Evolutionary conservation across 257 asterid species (phyloP).

Genomic region (Jacaranda copaia): DNA sequence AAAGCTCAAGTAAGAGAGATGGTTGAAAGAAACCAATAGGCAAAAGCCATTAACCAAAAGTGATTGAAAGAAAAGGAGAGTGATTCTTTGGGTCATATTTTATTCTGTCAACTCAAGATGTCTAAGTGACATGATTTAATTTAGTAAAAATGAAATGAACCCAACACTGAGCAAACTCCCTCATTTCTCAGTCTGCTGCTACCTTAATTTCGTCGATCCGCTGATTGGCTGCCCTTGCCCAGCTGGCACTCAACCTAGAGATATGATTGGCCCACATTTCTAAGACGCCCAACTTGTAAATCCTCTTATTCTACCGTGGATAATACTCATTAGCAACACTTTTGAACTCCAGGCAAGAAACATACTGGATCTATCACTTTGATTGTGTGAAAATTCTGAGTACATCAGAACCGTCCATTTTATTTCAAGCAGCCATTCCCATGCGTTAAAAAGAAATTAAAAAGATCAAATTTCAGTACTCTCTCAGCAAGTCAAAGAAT

Average conservation of each 20-base stretch:
- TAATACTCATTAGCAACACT: conserved; percentile 45
- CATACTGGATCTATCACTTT: no score
- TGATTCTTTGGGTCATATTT: conserved; percentile 41
- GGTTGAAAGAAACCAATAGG: conserved; percentile 39
- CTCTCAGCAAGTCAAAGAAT: not conserved
- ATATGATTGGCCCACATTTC: conserved; percentile 58
- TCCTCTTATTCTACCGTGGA: conserved; percentile 41
- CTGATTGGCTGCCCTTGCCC: conserved; percentile 74
- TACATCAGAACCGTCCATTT: conserved; percentile 44
- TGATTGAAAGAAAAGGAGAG: conserved; percentile 49
- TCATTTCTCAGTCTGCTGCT: conserved; percentile 46
- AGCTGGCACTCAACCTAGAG: conserved; percentile 60
- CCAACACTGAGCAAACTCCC: conserved; percentile 35
- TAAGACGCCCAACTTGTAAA: conserved; percentile 22
- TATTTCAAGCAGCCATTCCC: conserved; percentile 35
- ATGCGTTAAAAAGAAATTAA: conserved; percentile 30
- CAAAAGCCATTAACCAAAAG: conserved; percentile 46
- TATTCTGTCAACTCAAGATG: conserved; percentile 58
- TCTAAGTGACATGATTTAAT: conserved; percentile 49
- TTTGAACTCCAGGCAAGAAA: conserved; percentile 41
- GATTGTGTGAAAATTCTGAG: not conserved
- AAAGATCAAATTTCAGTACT: conserved; percentile 28
- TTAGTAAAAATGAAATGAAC: conserved; percentile 37
- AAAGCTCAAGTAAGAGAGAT: no score
- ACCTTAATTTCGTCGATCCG: conserved; percentile 92